Percentiles rank a stretch among this genome's conserved stretches.
phyloP scores from a whole-genome alignment of 2,329 filamentous ascomycete genomes.

The Scytalidium lignicola region DNA sequence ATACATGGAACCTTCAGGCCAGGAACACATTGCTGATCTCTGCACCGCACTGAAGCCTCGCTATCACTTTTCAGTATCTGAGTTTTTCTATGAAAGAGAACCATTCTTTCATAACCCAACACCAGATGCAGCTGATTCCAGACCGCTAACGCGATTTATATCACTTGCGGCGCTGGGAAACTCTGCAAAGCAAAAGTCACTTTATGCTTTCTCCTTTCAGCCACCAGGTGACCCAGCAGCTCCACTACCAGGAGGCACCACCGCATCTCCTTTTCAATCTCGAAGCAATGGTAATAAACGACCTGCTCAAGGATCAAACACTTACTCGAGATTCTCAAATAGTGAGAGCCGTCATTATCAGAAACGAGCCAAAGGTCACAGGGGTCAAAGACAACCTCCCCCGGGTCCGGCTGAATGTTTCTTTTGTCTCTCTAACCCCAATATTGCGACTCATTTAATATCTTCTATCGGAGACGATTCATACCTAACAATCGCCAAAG shows the following conservation, averaged over 20 bases:
- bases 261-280: conserved; percentile 65
- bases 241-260: conserved; percentile 64
- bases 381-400: conserved; percentile 47
- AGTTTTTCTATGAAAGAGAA: conserved; percentile 75
- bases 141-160: conserved; percentile 78
- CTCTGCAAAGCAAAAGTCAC: conserved; percentile 67
- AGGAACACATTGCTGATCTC: conserved; percentile 71
- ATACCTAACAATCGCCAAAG: conserved; percentile 89
- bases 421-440: conserved; percentile 89
- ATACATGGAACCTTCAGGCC: conserved; percentile 44
- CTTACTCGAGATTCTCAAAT: conserved; percentile 51
- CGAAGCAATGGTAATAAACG: conserved; percentile 53
- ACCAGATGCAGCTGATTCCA: conserved; percentile 46
- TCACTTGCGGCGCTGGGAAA: conserved; percentile 80
- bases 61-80: conserved; percentile 77
- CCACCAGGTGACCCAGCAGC: conserved; percentile 53
- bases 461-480: conserved; percentile 81
- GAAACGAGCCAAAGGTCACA: conserved; percentile 40
- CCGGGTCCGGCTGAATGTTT: conserved; percentile 79
- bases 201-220: conserved; percentile 75
- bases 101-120: conserved; percentile 71
- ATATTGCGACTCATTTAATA: conserved; percentile 80
- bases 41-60: conserved; percentile 77
- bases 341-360: conserved; percentile 34
- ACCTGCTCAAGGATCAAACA: conserved; percentile 36